Conservation (phyloP, 345 rosid species). For the Erodium maritimum region DNA sequence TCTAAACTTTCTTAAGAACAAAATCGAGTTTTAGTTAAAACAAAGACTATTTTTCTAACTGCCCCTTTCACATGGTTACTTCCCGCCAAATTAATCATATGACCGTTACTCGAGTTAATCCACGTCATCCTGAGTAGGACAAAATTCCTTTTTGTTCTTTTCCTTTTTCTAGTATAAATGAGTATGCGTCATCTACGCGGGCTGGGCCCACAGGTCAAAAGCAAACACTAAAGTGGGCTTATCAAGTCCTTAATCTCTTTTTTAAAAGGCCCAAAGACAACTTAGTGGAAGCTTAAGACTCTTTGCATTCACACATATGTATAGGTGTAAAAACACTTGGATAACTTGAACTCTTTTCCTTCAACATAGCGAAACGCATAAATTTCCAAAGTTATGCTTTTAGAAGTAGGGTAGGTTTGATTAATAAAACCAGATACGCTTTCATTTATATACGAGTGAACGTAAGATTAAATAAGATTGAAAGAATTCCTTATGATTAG, state of each 20-base stretch:
- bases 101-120: constrained; percentile 8
- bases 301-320: constrained; percentile 23
- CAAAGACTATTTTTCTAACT: too few relatives aligned
- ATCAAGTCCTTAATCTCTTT: constrained; percentile 7
- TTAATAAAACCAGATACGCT: too few relatives aligned
- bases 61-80: too few relatives aligned
- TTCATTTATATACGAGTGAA: too few relatives aligned
- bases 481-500: too few relatives aligned
- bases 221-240: constrained; percentile 13
- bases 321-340: not conserved
- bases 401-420: too few relatives aligned
- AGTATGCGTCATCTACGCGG: constrained; percentile 23
- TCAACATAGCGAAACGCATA: too few relatives aligned
- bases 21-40: too few relatives aligned
- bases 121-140: constrained; percentile 47
- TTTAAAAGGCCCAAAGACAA: constrained; percentile 16
- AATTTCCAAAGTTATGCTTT: too few relatives aligned
- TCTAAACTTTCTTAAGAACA: too few relatives aligned
- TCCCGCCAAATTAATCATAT: constrained; percentile 28
- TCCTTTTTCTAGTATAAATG: constrained; percentile 6
- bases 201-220: constrained; percentile 13
- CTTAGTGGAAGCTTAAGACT: constrained; percentile 11
- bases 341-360: not conserved
- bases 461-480: too few relatives aligned
- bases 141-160: constrained; percentile 39